Conservation (phyloP, 805 yeast species). For the Candida mattraensis region DNA sequence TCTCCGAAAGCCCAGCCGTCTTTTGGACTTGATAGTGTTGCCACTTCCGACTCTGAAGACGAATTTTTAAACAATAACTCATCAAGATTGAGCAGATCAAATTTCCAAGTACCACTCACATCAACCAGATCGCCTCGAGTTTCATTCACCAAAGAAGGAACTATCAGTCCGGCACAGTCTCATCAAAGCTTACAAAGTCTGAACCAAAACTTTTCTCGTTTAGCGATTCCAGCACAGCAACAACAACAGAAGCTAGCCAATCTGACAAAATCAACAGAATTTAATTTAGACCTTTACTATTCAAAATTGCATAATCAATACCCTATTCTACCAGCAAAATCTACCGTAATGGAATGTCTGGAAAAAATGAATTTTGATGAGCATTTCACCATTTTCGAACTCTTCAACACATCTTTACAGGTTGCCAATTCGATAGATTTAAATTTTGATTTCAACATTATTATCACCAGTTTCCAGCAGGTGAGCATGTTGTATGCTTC, state of each 20-base stretch:
- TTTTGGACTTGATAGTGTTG: conserved; percentile 24
- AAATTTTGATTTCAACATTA: conserved; percentile 33
- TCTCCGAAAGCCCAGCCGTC: conserved; percentile 20
- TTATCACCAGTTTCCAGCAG: conserved; percentile 37
- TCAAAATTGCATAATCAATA: conserved; percentile 42
- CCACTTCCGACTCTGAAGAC: conserved; percentile 36
- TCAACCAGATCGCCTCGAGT: conserved; percentile 19
- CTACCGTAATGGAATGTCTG: conserved; percentile 27
- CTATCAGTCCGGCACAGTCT: conserved; percentile 28
- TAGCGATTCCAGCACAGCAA: conserved; percentile 19
- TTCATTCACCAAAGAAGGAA: conserved; percentile 23
- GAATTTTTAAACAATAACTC: conserved; percentile 27
- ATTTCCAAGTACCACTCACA: conserved; percentile 26
- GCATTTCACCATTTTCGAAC: conserved; percentile 35
- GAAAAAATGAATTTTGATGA: conserved; percentile 32
- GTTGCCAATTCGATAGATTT: conserved; percentile 34
- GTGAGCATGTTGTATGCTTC: conserved; percentile 39
- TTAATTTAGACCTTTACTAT: conserved; percentile 42
- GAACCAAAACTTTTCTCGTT: conserved; percentile 21
- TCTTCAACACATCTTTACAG: conserved; percentile 42
- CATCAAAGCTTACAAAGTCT: conserved; percentile 24
- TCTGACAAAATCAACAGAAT: conserved; percentile 30
- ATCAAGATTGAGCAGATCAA: conserved; percentile 24
- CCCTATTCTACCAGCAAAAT: conserved; percentile 44
- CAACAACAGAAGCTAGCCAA: conserved; percentile 22